Evolutionary conservation across 805 yeast species (phyloP).

Genomic region (Lipomyces spencermartinsiae): DNA sequence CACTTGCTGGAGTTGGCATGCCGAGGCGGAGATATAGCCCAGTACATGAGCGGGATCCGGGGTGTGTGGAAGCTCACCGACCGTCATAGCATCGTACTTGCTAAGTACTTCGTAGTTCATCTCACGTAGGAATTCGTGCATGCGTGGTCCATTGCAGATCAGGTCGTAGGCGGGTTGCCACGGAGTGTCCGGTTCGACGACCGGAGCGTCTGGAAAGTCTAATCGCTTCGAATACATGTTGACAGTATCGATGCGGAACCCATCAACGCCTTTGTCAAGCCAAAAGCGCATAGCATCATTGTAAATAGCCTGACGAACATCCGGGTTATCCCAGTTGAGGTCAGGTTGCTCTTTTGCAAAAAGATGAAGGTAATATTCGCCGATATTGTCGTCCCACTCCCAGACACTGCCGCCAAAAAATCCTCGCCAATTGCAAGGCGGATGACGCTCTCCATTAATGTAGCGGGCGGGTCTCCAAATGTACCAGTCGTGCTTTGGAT

Average conservation of each 20-base stretch:
- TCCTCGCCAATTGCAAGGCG: conserved; percentile 65
- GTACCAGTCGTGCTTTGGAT: conserved; percentile 68
- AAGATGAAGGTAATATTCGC: conserved; percentile 61
- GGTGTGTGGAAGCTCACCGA: conserved; percentile 60
- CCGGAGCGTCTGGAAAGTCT: conserved; percentile 57
- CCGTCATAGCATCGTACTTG: conserved; percentile 61
- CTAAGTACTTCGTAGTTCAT: conserved; percentile 51
- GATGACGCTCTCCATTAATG: conserved; percentile 64
- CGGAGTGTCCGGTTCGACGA: conserved; percentile 51
- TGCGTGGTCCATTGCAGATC: conserved; percentile 58
- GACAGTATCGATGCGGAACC: conserved; percentile 65
- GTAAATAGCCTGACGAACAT: conserved; percentile 50
- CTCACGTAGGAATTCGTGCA: conserved; percentile 64
- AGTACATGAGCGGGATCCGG: conserved; percentile 43
- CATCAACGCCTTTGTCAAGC: conserved; percentile 63
- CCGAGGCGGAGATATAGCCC: conserved; percentile 26
- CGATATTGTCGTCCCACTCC: conserved; percentile 61
- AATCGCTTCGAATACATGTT: conserved; percentile 59
- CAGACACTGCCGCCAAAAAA: conserved; percentile 63
- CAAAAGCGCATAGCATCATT: conserved; percentile 54
- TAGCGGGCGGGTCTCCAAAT: conserved; percentile 60
- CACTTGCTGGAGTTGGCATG: conserved; percentile 49
- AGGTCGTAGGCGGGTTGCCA: conserved; percentile 50
- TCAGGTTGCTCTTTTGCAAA: conserved; percentile 65
- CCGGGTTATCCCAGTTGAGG: conserved; percentile 64